Evolutionary conservation across 306 rosid species (phyloP).

Genomic region (Medicago truncatula): DNA sequence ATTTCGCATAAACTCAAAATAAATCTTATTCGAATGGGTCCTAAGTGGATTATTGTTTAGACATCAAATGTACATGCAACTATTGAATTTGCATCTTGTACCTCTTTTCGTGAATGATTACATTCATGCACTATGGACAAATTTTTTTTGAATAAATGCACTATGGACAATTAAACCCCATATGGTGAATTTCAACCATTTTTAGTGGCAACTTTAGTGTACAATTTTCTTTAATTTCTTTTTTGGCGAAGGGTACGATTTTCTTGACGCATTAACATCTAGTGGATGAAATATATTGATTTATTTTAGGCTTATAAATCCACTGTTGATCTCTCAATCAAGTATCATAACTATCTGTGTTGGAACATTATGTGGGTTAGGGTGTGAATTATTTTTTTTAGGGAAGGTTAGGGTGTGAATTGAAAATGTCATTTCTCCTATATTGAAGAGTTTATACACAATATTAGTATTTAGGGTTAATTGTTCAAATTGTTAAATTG

Average conservation of each 20-base stretch:
- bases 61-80: neutral
- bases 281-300: neutral
- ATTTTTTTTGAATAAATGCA: too few relatives aligned
- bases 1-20: too few relatives aligned
- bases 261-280: neutral
- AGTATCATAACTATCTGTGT: too few relatives aligned
- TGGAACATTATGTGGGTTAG: too few relatives aligned
- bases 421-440: too few relatives aligned
- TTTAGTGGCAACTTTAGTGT: neutral
- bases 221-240: neutral
- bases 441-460: too few relatives aligned
- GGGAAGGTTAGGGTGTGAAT: too few relatives aligned
- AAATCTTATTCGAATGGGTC: too few relatives aligned
- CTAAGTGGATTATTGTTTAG: neutral
- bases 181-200: slow-evolving; percentile 2
- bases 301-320: neutral
- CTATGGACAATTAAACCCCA: slow-evolving; percentile 11
- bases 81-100: slow-evolving; percentile 29
- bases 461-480: too few relatives aligned
- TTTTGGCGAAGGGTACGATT: neutral
- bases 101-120: slow-evolving; percentile 38
- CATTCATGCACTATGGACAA: slow-evolving; percentile 38
- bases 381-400: too few relatives aligned
- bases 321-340: neutral
- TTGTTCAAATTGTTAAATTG: too few relatives aligned